Percentiles rank a stretch among this genome's conserved stretches.
Conservation (phyloP, 768 basidiomycete species). For the Leucogyrophana mollusca region DNA sequence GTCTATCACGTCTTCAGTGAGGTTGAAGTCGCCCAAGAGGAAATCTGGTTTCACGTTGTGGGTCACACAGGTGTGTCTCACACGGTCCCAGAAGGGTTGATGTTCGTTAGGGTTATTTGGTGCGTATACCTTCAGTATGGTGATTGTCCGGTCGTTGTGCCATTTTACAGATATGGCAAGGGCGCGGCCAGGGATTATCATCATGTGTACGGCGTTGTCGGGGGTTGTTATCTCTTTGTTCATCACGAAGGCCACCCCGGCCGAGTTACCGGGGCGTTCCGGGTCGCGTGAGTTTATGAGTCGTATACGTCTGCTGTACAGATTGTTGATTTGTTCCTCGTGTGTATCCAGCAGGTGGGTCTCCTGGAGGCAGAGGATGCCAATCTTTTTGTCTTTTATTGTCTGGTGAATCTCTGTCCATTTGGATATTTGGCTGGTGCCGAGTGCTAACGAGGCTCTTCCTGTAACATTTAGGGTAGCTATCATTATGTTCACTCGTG, state of each 20-base stretch:
- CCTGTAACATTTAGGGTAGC: constrained; percentile 17
- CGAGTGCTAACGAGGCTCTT: neutral
- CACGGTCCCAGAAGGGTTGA: constrained; percentile 11
- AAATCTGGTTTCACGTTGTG: constrained; percentile 24
- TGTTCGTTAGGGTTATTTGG: constrained; percentile 5
- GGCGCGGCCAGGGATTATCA: constrained; percentile 15
- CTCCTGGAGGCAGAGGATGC: constrained; percentile 19
- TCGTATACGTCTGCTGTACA: constrained; percentile 3
- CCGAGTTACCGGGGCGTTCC: neutral
- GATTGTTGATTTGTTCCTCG: neutral
- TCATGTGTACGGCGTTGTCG: neutral
- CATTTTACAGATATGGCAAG: constrained; percentile 10
- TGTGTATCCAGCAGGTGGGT: constrained; percentile 13
- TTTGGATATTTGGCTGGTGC: constrained; percentile 10
- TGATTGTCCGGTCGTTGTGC: constrained; percentile 4
- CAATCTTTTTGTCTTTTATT: constrained; percentile 11
- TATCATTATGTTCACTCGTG: constrained; percentile 3
- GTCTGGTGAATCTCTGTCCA: constrained; percentile 14
- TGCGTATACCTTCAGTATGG: constrained; percentile 18
- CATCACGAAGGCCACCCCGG: constrained; percentile 16
- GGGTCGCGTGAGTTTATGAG: constrained; percentile 5
- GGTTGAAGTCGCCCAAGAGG: constrained; percentile 42
- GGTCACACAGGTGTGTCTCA: neutral
- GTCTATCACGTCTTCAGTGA: constrained; percentile 38
- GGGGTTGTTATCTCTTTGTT: constrained; percentile 12